Base-by-base conservation (phyloP, 2,329 filamentous ascomycete species). In the Pseudonectria foliicola region DNA sequence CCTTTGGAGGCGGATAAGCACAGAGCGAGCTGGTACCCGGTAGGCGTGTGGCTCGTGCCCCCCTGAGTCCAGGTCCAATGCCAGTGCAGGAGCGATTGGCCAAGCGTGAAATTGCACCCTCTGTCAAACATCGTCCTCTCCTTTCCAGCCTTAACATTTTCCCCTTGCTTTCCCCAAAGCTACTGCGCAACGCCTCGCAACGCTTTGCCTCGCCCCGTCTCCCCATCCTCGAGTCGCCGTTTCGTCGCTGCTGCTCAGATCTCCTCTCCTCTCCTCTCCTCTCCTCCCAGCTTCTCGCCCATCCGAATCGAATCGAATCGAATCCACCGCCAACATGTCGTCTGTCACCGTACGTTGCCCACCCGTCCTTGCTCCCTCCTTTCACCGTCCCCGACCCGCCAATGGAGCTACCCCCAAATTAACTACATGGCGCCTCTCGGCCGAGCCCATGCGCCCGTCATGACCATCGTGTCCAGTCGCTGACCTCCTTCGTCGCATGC, bases 271-370 rank as follows among this genome's bases (percentile, higher is more conserved):
- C 35, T 40, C 36, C 23, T 45, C 37, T 30, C 38, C 42, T 39
- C 37, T 41, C 40, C 41, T 35, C 34, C 39, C 47, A 29, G 18
- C 41, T 44, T 15, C 34, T 43, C 31, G n/a, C n/a, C n/a, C n/a
- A n/a, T n/a, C n/a, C n/a, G n/a, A n/a, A n/a, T n/a, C n/a, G n/a
- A n/a, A n/a, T n/a, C 33, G 35, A 32, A 27, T 40, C 39, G 43
- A 50, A 42, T 37, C 33, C 36, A 21, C 37, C 40, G 42, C 43
- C 40, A 45, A 46, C 36, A 60, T 59, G 57, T 59, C 54, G 42
- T 58, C 56, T 37, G 43, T 53, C 44, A 49, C 54, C 44, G 55
- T 60, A 60, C 34, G 57, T 60, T 24, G 29, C 29, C 14, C 26
- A 29, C 32, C 27, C 34, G 31, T 43, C 14, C 24, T 28, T 25